Base-by-base conservation (phyloP, 2,329 filamentous ascomycete species). In the Colletotrichum caudatum region DNA sequence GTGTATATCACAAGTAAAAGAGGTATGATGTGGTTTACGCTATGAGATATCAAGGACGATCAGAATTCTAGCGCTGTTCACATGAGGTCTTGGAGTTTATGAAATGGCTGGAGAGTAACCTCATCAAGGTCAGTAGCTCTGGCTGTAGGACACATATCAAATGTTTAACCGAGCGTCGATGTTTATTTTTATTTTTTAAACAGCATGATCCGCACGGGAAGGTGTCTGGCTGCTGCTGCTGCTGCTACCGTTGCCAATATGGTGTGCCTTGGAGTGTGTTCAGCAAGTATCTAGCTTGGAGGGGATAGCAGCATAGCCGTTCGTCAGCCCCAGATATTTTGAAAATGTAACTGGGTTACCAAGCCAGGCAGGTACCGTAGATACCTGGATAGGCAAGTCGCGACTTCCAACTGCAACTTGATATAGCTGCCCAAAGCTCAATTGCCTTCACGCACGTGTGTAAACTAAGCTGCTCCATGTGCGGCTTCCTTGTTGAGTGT, bases 1-100 rank as follows among this genome's bases (percentile, higher is more conserved):
- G 39, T 72, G 67, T 71, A 63, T 57, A 72, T 66, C 70, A 71
- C 64, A 70, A 71, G 69, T 61, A 64, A 69, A 63, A 69, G 59
- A 72, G 58, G 53, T 59, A 64, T 69, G 69, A 72, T 64, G 60
- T 69, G 69, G 53, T 64, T 68, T 46, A 72, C 62, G 69, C 33
- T 56, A 71, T 59, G 60, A 69, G 58, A 72, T 64, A 64, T 64
- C 66, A 54, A 69, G 54, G 66, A 72, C 65, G 54, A 72, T 64
- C 66, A 57, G 60, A 66, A 64, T 44, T 46, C 20, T 48, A 61
- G 66, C 66, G 69, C 54, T 64, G 48, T 44, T 64, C 54, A 16
- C 9, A 64, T 56, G 33, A 37, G 35, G 44, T 48, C 29, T 29
- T 26, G 39, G 53, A 20, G 46, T 44, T 46, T 48, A n/a, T 56